phyloP scores from a whole-genome alignment of 768 basidiomycete genomes.

The Lactifluus rugatus region DNA sequence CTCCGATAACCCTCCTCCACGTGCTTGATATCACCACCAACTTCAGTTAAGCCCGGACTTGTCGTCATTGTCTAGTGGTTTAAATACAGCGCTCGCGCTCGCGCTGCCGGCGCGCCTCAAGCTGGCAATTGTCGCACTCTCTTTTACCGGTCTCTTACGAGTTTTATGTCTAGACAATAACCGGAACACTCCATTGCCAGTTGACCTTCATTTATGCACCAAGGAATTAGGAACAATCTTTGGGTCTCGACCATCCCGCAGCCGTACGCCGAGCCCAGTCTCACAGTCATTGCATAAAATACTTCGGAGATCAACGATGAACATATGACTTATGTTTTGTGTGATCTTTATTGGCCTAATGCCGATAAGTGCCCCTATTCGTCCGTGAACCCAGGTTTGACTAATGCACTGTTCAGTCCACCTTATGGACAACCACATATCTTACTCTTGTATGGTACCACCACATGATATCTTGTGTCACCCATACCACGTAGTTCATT shows the following conservation, averaged over 20 bases:
- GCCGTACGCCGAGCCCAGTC: neutral
- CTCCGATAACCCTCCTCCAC: constrained; percentile 2
- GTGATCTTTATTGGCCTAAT: neutral
- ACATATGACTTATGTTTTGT: neutral
- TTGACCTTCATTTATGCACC: neutral
- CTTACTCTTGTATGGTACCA: neutral
- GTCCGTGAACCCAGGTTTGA: neutral
- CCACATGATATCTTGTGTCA: neutral
- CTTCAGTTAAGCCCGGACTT: neutral
- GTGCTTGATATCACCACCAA: neutral
- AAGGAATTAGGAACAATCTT: neutral
- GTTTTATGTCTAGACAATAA: neutral
- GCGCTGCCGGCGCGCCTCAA: neutral
- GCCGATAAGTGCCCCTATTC: neutral
- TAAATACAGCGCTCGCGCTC: neutral
- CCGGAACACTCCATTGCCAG: neutral
- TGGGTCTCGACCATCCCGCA: neutral
- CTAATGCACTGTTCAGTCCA: neutral
- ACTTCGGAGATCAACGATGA: neutral
- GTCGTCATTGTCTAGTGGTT: neutral
- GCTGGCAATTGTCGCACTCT: neutral
- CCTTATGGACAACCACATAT: neutral
- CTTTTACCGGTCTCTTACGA: neutral
- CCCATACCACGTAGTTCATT: constrained; percentile 3
- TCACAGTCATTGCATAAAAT: neutral